phyloP scores from a whole-genome alignment of 2,329 filamentous ascomycete genomes.

The Calonectria pseudoturangicola region DNA sequence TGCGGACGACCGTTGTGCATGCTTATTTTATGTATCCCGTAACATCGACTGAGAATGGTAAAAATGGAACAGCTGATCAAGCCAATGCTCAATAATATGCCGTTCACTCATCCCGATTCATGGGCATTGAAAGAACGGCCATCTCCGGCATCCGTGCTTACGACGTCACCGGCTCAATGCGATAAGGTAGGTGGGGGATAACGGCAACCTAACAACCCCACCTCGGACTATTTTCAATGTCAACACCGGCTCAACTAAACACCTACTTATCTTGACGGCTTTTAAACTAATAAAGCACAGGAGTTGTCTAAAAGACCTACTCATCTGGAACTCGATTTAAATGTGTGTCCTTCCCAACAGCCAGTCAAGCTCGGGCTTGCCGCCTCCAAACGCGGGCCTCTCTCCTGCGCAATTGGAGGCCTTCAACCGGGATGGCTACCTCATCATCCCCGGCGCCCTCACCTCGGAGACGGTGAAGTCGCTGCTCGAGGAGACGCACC shows the following conservation, averaged over 20 bases:
- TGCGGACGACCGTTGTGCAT: not conserved
- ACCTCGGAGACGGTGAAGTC: slow-evolving; percentile 77
- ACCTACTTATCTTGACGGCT: not conserved
- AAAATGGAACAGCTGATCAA: not conserved
- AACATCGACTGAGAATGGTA: not conserved
- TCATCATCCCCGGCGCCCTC: slow-evolving; percentile 88
- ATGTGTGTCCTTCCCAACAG: slow-evolving; percentile 6
- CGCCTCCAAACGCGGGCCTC: slow-evolving; percentile 70
- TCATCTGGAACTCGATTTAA: not conserved
- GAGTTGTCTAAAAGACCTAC: not conserved
- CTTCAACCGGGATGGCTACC: slow-evolving; percentile 91
- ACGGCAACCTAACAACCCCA: slow-evolving; percentile 46
- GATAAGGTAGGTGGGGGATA: slow-evolving; percentile 50
- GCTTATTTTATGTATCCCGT: too few species aligned
- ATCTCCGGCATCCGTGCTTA: slow-evolving; percentile 35
- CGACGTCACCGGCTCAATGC: slow-evolving; percentile 38
- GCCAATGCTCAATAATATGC: not conserved
- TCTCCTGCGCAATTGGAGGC: slow-evolving; percentile 80
- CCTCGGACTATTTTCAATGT: slow-evolving; percentile 44
- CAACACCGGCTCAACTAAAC: slow-evolving; percentile 32
- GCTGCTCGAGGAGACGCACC: slow-evolving; percentile 84
- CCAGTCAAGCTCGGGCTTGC: not conserved
- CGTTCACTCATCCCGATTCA: not conserved
- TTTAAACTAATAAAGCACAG: not conserved
- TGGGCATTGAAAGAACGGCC: slow-evolving; percentile 9